Evolutionary conservation across 2,329 filamentous ascomycete genomes (phyloP).

Genomic region (Penicillium sp.): DNA sequence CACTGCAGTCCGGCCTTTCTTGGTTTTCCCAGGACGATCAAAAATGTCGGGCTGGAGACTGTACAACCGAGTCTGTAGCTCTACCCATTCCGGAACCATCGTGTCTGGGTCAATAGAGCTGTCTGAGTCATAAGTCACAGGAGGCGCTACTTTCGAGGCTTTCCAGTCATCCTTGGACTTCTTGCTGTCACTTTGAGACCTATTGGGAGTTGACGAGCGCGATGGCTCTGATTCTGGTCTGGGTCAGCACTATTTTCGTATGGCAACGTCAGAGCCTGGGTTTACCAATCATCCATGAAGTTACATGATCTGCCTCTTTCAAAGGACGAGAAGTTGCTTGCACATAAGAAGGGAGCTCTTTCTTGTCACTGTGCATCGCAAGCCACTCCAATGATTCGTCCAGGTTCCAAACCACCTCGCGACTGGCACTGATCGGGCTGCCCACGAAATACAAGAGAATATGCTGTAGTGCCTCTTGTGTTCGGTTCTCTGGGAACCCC

Average conservation of each 20-base stretch:
- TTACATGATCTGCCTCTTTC: slow-evolving; percentile 29
- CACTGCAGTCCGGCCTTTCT: slow-evolving; percentile 32
- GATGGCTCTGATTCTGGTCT: slow-evolving; percentile 28
- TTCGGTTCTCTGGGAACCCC: slow-evolving; percentile 60
- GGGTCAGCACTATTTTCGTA: slow-evolving; percentile 24
- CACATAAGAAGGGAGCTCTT: slow-evolving; percentile 68
- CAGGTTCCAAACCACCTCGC: slow-evolving; percentile 73
- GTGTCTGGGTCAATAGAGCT: slow-evolving; percentile 70
- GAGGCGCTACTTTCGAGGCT: slow-evolving; percentile 18
- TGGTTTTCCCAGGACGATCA: slow-evolving; percentile 39
- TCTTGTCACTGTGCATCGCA: slow-evolving; percentile 64
- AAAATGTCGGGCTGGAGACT: slow-evolving; percentile 53
- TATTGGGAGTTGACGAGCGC: slow-evolving; percentile 24
- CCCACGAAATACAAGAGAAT: slow-evolving; percentile 63
- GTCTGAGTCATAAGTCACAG: slow-evolving; percentile 44
- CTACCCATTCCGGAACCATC: slow-evolving; percentile 68
- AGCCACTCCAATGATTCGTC: slow-evolving; percentile 88
- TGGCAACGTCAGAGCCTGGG: slow-evolving; percentile 8
- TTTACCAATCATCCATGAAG: slow-evolving; percentile 37
- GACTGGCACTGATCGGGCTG: slow-evolving; percentile 48
- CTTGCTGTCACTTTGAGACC: slow-evolving; percentile 20
- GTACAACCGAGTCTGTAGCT: slow-evolving; percentile 64
- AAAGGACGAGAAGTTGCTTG: slow-evolving; percentile 31
- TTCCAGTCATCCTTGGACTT: slow-evolving; percentile 26
- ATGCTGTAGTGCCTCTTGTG: slow-evolving; percentile 59